Evolutionary conservation across 306 rosid genomes (phyloP).

Genomic region (Cucumis melo): DNA sequence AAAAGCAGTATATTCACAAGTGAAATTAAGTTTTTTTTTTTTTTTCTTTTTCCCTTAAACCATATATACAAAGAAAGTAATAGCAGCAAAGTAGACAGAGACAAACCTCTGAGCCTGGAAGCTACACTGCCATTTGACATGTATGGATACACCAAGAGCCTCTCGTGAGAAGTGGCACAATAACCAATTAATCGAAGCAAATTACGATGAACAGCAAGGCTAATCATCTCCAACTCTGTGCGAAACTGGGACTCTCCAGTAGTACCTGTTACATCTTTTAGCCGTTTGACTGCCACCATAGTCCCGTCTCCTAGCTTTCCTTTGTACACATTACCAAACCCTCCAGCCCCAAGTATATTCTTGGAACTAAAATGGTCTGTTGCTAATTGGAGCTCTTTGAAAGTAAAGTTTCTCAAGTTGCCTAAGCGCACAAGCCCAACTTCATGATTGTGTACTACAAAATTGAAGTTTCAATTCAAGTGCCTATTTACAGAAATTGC

Average conservation of each 20-base stretch:
- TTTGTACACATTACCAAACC: slow-evolving; percentile 83
- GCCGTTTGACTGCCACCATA: slow-evolving; percentile 86
- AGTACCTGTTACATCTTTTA: slow-evolving; percentile 75
- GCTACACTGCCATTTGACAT: slow-evolving; percentile 98
- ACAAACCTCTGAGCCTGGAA: slow-evolving; percentile 77
- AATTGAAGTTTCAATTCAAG: not conserved
- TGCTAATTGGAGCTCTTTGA: slow-evolving; percentile 78
- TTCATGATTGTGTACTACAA: slow-evolving; percentile 51
- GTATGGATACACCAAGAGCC: slow-evolving; percentile 84
- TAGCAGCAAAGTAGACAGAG: not conserved
- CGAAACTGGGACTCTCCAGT: slow-evolving; percentile 85
- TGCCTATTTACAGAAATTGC: not conserved
- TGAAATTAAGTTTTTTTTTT: not conserved
- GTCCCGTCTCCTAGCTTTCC: slow-evolving; percentile 83
- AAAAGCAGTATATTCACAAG: not conserved
- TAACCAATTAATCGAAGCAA: slow-evolving; percentile 76
- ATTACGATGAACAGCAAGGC: slow-evolving; percentile 90
- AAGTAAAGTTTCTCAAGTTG: slow-evolving; percentile 62
- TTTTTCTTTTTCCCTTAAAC: not conserved
- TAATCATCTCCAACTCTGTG: slow-evolving; percentile 95
- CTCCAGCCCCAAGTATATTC: slow-evolving; percentile 91
- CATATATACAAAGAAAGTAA: not conserved
- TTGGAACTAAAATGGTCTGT: slow-evolving; percentile 70
- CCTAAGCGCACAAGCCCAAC: slow-evolving; percentile 73
- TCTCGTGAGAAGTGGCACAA: slow-evolving; percentile 72